A percentile compares a stretch with the other conserved stretches of the same genome.
Evolutionary conservation across 441 rosid species (phyloP).

Genomic region (Syzygium syzygioides): DNA sequence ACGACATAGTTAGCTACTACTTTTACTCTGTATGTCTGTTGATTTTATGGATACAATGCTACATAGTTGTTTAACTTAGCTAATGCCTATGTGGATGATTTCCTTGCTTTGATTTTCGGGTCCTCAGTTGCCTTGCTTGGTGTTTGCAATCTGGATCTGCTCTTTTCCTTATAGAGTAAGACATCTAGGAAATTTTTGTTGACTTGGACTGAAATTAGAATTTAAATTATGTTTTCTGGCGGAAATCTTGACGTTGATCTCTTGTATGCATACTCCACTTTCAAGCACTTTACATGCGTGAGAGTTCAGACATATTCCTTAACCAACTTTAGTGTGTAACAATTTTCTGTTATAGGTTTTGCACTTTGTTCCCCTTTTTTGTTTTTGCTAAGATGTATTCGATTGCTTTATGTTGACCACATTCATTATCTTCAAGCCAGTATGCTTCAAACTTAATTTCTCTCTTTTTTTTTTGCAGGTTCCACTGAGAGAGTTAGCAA

Average conservation of each 20-base stretch:
- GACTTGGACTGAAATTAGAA: not conserved
- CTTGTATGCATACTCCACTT: not conserved
- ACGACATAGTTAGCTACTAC: not conserved
- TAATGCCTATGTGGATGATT: not conserved
- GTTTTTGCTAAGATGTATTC: not conserved
- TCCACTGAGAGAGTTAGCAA: too few relatives aligned
- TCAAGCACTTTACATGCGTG: not conserved
- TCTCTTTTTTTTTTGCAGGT: too few relatives aligned
- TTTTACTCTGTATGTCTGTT: not conserved
- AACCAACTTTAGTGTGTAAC: not conserved
- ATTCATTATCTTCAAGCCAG: too few relatives aligned
- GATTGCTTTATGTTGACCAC: not conserved
- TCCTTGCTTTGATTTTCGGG: not conserved
- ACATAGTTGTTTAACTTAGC: not conserved
- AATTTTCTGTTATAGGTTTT: not conserved
- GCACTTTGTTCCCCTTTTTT: not conserved
- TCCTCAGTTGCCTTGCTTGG: not conserved
- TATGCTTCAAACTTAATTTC: too few relatives aligned
- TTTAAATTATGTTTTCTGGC: not conserved
- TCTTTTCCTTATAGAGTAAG: not conserved
- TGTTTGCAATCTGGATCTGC: not conserved
- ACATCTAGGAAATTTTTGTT: not conserved
- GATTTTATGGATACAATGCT: not conserved
- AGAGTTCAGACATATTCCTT: not conserved
- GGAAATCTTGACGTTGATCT: not conserved